Conservation (phyloP, 441 rosid genomes). For the Adansonia madagascariensis region DNA sequence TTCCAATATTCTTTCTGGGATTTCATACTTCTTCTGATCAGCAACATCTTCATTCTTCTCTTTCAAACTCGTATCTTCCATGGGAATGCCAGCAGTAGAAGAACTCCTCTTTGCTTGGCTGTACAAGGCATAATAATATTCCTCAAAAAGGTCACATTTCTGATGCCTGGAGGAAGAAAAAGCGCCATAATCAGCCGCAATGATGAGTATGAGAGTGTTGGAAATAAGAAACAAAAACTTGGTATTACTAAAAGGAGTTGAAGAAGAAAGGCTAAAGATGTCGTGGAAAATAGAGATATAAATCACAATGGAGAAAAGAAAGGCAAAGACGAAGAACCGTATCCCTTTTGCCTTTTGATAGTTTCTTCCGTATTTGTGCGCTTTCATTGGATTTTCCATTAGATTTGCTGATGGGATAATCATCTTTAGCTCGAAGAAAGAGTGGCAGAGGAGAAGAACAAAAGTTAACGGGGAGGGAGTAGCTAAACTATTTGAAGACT, state of each 20-base stretch:
- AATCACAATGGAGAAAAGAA: constrained; percentile 44
- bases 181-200: constrained; percentile 56
- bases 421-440: neutral
- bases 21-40: neutral
- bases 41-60: neutral
- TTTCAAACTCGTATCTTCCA: constrained; percentile 11
- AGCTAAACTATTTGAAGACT: too few relatives aligned
- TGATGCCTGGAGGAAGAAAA: constrained; percentile 40
- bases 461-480: neutral
- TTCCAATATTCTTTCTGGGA: constrained; percentile 18
- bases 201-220: constrained; percentile 64
- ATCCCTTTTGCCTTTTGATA: constrained; percentile 36
- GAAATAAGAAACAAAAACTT: constrained; percentile 66
- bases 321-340: constrained; percentile 39
- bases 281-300: constrained; percentile 50
- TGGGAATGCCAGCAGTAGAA: constrained; percentile 15
- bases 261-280: constrained; percentile 53
- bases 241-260: constrained; percentile 44
- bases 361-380: constrained; percentile 30
- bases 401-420: constrained; percentile 31
- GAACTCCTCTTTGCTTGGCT: constrained; percentile 29
- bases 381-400: constrained; percentile 32
- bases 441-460: constrained; percentile 9
- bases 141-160: constrained; percentile 38
- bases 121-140: constrained; percentile 33